A percentile compares a stretch with the other conserved stretches of the same genome.
These are phyloP conservation scores for Chrysopogon serrulatus DNA, from an alignment of 176 grass and related monocot species.

Conservation along the genomic window DNA sequence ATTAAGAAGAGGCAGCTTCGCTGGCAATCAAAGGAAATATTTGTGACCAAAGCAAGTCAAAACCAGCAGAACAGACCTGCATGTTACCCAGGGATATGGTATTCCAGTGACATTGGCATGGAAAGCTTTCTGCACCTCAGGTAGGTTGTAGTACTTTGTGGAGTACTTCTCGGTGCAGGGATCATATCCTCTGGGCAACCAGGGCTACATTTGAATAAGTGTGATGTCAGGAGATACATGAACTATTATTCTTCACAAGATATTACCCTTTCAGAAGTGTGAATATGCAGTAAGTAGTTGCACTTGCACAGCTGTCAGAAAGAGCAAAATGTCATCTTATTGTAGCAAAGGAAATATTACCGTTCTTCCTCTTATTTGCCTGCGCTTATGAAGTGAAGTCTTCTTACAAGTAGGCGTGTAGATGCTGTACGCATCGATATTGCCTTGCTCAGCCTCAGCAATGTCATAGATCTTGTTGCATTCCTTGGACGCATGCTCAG, in stretches of 20 bases:
- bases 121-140: constrained; percentile 85
- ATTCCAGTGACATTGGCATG: constrained; percentile 83
- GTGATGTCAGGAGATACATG: neutral
- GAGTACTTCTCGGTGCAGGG: constrained; percentile 79
- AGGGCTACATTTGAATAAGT: constrained; percentile 48
- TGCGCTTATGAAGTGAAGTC: constrained; percentile 23
- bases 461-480: constrained; percentile 30
- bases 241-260: neutral
- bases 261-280: neutral
- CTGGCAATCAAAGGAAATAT: neutral
- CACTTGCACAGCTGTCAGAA: neutral
- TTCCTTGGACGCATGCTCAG: constrained; percentile 48
- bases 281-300: neutral
- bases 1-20: neutral
- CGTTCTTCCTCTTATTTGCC: constrained; percentile 18
- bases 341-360: constrained; percentile 12
- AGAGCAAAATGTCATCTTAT: neutral
- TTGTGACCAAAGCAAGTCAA: constrained; percentile 11
- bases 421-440: constrained; percentile 88
- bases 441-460: constrained; percentile 52
- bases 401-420: constrained; percentile 59
- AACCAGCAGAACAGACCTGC: constrained; percentile 56
- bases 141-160: constrained; percentile 64
- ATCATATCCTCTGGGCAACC: constrained; percentile 86
- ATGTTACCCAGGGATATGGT: constrained; percentile 53